A percentile compares a stretch with the other conserved stretches of the same genome.
phyloP scores from a whole-genome alignment of 495 filamentous ascomycete species.

The Xylaria scruposa region DNA sequence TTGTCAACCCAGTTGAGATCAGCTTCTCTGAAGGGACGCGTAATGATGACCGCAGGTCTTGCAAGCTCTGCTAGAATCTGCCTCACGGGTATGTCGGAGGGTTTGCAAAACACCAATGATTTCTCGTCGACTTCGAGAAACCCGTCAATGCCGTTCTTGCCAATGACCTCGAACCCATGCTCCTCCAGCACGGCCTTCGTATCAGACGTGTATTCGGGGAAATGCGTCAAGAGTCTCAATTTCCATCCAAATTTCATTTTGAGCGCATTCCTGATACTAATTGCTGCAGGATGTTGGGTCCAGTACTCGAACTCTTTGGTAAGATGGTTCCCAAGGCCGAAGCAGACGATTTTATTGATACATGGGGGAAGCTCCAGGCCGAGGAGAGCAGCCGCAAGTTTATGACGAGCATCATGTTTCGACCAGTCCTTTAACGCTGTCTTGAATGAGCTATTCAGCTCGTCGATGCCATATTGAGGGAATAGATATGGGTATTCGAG shows the following conservation, averaged over 20 bases:
- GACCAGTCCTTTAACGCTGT: not conserved
- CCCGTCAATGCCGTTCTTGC: conserved; percentile 13
- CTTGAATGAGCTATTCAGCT: not conserved
- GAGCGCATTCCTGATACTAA: not conserved
- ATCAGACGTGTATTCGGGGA: not conserved
- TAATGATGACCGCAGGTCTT: conserved; percentile 38
- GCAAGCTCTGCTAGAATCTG: conserved; percentile 38
- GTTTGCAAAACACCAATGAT: conserved; percentile 32
- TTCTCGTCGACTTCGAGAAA: conserved; percentile 38
- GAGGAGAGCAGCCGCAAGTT: not conserved
- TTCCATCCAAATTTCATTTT: not conserved
- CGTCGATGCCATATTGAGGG: not conserved
- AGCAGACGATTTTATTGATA: conserved; percentile 22
- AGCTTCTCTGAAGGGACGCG: not conserved
- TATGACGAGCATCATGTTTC: not conserved
- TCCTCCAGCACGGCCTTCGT: not conserved
- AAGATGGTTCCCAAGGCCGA: conserved; percentile 8
- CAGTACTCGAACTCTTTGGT: no score
- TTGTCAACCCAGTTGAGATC: conserved; percentile 6
- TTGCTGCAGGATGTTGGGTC: not conserved
- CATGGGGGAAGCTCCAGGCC: not conserved
- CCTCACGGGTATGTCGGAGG: conserved; percentile 31
- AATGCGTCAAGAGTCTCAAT: conserved; percentile 1
- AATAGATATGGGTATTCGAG: not conserved
- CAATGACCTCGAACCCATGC: conserved; percentile 1